Percentiles rank a stretch among this genome's conserved stretches.
Evolutionary conservation across 176 grass and related monocot genomes (phyloP).

Genomic region (Ensete ventricosum): DNA sequence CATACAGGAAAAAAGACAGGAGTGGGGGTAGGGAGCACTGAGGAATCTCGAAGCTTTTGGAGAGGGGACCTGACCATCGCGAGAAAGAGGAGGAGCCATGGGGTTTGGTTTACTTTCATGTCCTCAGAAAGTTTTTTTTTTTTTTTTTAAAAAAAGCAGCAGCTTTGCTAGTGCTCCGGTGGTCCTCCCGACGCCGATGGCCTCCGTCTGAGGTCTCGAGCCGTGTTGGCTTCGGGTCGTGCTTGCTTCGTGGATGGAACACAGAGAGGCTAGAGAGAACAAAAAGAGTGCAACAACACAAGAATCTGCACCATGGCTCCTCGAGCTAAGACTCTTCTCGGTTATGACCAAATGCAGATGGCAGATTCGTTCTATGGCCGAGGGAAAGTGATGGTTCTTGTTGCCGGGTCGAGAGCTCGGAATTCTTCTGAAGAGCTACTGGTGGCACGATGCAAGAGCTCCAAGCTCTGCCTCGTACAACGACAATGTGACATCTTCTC

Average conservation of each 20-base stretch:
- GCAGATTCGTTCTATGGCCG: too few species aligned
- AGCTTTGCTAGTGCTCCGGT: background rate
- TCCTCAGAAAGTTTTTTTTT: background rate
- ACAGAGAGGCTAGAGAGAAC: background rate
- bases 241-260: background rate
- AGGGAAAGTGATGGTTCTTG: too few species aligned
- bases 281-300: background rate
- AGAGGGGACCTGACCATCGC: background rate
- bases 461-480: too few species aligned
- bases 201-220: background rate
- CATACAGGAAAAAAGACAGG: background rate
- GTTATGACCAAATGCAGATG: background rate
- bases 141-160: too few species aligned
- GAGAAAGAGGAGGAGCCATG: background rate
- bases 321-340: background rate
- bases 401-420: too few species aligned
- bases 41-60: background rate
- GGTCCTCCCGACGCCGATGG: background rate
- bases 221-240: background rate
- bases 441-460: too few species aligned
- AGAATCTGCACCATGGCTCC: background rate
- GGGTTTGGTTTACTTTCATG: background rate
- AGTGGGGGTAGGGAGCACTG: background rate
- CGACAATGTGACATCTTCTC: too few species aligned
- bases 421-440: too few species aligned